A percentile compares a stretch with the other conserved stretches of the same genome.
phyloP scores from a whole-genome alignment of 2,329 filamentous ascomycete genomes.

The Pyrenophora graminea region DNA sequence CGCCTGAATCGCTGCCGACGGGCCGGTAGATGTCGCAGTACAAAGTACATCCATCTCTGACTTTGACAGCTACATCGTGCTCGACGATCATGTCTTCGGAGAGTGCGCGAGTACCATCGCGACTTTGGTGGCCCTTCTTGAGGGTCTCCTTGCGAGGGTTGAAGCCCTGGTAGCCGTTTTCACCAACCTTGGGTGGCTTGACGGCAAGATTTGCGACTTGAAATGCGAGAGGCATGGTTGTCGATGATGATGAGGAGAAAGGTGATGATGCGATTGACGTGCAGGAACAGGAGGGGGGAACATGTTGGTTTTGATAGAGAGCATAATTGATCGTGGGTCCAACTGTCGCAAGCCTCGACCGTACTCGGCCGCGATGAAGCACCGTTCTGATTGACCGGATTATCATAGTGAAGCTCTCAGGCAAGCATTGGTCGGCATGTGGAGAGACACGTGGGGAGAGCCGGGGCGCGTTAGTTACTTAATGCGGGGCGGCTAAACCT shows the following conservation, averaged over 20 bases:
- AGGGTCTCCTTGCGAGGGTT: conserved; percentile 14
- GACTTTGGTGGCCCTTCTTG: conserved; percentile 8
- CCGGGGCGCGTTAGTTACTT: not conserved
- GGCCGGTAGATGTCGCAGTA: conserved; percentile 23
- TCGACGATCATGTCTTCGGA: conserved; percentile 11
- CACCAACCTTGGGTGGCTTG: conserved; percentile 12
- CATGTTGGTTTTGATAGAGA: conserved; percentile 2
- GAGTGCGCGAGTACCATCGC: conserved; percentile 6
- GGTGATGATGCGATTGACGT: not conserved
- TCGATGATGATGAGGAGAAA: not conserved
- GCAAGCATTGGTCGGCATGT: conserved; percentile 4
- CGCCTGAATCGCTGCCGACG: conserved; percentile 13
- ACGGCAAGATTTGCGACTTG: conserved; percentile 13
- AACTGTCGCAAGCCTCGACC: not conserved
- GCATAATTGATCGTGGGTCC: not conserved
- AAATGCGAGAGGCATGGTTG: conserved; percentile 10
- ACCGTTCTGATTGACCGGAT: not conserved
- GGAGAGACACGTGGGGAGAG: not conserved
- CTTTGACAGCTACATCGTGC: conserved; percentile 13
- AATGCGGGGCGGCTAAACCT: not conserved
- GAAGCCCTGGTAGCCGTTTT: conserved; percentile 16
- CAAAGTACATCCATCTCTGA: conserved; percentile 13
- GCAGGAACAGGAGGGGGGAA: not conserved
- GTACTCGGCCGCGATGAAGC: conserved; percentile 9
- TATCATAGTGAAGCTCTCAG: not conserved